Evolutionary conservation across 2,329 filamentous ascomycete species (phyloP), one percentile per base, ranked within the genome.

Genomic region (Fusarium sp.): DNA sequence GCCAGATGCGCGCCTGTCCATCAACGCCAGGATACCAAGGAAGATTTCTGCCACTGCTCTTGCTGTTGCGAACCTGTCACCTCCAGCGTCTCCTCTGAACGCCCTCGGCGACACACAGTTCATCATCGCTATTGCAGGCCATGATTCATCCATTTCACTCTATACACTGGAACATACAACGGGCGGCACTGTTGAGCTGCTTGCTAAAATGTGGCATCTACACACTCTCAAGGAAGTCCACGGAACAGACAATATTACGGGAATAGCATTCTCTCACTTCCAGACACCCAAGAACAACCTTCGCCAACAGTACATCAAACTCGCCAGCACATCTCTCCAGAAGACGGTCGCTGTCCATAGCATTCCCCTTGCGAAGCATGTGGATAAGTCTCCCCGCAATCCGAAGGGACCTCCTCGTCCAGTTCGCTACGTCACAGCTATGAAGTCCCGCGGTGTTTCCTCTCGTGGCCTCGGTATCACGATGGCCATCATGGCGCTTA

Each of bases 301-400:
- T 44, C 79, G 78, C 20, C 74, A 78, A 55, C 82, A 82, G 56
- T 79, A 68, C 78, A 84, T 97, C 75, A 94, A 93, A 77, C 89
- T 98, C 7, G 95, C 94, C 36, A 95, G 93, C 52, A 92, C 94
- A 45, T 94, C 93, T 55, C 91, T 97, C 76, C 92, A 91, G 69
- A 95, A 95, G 80, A 93, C 91, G 1, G 90, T 95, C 45, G 90
- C 93, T 36, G 91, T 97, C 33, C 94, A 97, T 82, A 92, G 90
- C 44, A 91, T 98, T 71, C 91, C 94, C 1, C 87, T 98, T 54
- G 85, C 84, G 73, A 85, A 83, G 69, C 77, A 83, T 45, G 68
- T 83, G 56, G 82, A 85, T 74, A 81, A 81, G 64, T 73, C 81
- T 20, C 77, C 81, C 13, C 69, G 81, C 47, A 80, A 79, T 64